Evolutionary conservation across 192 early-diverging fungal genomes (phyloP), one percentile per base, ranked within the genome.

Genomic region (Entomortierella lignicola): DNA sequence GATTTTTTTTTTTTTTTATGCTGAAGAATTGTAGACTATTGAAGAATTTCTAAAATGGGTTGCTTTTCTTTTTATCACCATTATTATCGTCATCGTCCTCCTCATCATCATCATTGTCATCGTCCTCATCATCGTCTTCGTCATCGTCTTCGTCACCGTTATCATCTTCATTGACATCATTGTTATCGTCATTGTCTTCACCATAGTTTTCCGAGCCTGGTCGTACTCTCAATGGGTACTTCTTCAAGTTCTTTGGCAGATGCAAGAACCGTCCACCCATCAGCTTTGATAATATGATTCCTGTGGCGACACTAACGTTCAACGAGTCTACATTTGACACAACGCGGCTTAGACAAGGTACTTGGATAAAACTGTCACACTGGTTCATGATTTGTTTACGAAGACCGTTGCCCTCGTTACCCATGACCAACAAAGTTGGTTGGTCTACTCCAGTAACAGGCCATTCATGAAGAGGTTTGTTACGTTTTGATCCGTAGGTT

Each of bases 341-440:
- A 11, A 52, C 65, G 2, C 48, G 27, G 10, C 47, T 57, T 32
- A 66, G 50, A 7, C 57, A 53, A 23, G 84, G 83, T 37, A 93
- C 85, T 30, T 87, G 75, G 13, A 92, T 64, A 77, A 91, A 88
- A 8, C 77, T 62, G 65, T 91, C 71, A 59, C 92, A 93, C 26
- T 54, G 48, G 8, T 80, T 73, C 25, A 85, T 82, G 26, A 93
- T 83, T 25, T 85, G 80, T 26, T 83, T 82, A 0, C 90, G 69
- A 13, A 93, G 56, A 18, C 92, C 92, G 25, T 63, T 71, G 17
- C 90, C 92, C 72, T 93, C 92, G 60, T 82, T 89, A 4, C 92
- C 92, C 52, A 93, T 63, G 8, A 93, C 87, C 26, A 93, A 61
- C 6, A 93, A 50, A 8, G 79, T 73, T 17, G 86, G 86, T 21